Conservation (phyloP, 2,329 filamentous ascomycete genomes). For the Fusarium domesticum region DNA sequence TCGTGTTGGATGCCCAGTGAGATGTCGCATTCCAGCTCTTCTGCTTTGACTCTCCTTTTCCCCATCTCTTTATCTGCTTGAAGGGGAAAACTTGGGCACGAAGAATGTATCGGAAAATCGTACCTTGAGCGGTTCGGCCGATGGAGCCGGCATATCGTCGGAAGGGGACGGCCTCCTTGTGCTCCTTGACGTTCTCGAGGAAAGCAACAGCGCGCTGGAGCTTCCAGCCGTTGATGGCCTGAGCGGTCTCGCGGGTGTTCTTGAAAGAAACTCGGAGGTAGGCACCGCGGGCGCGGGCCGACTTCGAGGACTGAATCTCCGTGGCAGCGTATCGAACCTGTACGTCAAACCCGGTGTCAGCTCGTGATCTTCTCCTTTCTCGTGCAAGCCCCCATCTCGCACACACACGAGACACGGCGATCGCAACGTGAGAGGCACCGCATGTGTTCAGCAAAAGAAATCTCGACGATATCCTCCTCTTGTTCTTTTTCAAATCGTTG, state of each 20-base stretch:
- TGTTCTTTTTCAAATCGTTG: constrained; percentile 7
- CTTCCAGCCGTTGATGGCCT: constrained; percentile 99
- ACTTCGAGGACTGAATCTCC: constrained; percentile 84
- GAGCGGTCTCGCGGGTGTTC: constrained; percentile 99
- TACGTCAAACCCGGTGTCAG: constrained; percentile 25
- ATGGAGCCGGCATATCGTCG: constrained; percentile 94
- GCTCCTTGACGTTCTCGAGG: constrained; percentile 96
- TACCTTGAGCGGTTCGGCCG: constrained; percentile 97
- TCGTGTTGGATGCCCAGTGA: constrained; percentile 8
- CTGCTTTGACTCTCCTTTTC: constrained; percentile 4
- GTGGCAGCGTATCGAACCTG: constrained; percentile 96
- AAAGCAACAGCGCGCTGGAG: constrained; percentile 90
- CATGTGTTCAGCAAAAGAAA: too few relatives aligned
- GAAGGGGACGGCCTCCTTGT: constrained; percentile 98
- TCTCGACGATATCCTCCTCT: background rate
- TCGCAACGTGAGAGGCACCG: too few relatives aligned
- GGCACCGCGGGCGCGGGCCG: constrained; percentile 94
- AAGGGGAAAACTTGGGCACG: background rate
- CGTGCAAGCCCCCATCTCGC: constrained; percentile 8
- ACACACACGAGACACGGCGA: background rate
- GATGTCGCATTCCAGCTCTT: background rate
- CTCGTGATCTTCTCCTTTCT: background rate
- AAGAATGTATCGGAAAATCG: constrained; percentile 45
- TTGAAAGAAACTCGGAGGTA: constrained; percentile 99
- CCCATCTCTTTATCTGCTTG: constrained; percentile 9